Conservation (phyloP, 2,329 filamentous ascomycete genomes). For the Aspergillus sp. region DNA sequence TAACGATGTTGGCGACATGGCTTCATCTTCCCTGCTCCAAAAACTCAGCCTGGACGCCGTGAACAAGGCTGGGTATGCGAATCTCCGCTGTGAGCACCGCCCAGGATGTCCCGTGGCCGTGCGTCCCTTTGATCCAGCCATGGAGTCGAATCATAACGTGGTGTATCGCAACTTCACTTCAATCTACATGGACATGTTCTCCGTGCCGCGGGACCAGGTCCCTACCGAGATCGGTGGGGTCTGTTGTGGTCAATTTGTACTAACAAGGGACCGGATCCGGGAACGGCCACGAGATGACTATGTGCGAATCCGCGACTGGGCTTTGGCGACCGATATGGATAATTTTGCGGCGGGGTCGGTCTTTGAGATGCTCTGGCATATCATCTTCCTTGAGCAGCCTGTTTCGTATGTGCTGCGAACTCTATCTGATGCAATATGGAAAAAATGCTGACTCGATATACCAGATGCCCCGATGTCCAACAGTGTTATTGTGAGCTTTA, state of each 20-base stretch:
- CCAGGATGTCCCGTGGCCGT: constrained; percentile 40
- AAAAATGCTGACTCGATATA: background rate
- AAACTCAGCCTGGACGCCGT: constrained; percentile 33
- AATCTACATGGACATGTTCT: constrained; percentile 19
- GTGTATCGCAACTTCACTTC: constrained; percentile 24
- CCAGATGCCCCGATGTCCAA: constrained; percentile 12
- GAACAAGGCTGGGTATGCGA: constrained; percentile 36
- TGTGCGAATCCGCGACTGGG: constrained; percentile 24
- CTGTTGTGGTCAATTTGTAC: constrained; percentile 30
- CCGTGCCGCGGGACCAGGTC: constrained; percentile 4
- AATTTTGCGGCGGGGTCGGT: constrained; percentile 24
- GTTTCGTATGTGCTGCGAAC: constrained; percentile 22
- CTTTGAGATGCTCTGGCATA: constrained; percentile 29
- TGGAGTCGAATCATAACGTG: constrained; percentile 22
- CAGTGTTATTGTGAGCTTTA: constrained; percentile 20
- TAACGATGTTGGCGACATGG: constrained; percentile 26
- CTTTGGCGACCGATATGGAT: constrained; percentile 15
- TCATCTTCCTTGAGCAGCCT: constrained; percentile 23
- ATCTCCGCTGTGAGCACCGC: constrained; percentile 36
- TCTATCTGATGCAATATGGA: background rate
- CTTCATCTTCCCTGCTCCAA: constrained; percentile 23
- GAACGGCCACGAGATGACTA: constrained; percentile 23
- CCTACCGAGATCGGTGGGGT: constrained; percentile 16
- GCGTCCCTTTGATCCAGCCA: constrained; percentile 28
- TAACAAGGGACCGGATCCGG: constrained; percentile 24